Evolutionary conservation across 768 basidiomycete species (phyloP), one percentile per base, ranked within the genome.

Genomic region (Clitopilus hobsonii): DNA sequence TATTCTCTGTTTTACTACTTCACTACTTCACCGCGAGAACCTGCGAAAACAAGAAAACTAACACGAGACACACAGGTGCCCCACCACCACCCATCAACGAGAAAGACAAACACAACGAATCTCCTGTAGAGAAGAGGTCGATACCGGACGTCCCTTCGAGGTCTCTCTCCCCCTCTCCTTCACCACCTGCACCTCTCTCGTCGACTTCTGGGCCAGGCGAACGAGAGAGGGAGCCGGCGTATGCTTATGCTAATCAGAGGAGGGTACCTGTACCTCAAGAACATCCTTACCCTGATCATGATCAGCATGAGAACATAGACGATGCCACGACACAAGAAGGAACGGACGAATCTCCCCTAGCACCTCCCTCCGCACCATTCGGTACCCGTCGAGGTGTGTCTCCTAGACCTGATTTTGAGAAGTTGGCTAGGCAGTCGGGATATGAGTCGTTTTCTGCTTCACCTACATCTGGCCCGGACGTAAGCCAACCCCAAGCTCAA

Each of bases 331-430:
- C n/a, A n/a, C n/a, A n/a, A 32, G 41, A 45, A 16, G 14, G n/a
- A 45, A 20, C 10, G n/a, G 22, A 36, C 32, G 13, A 36, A 11
- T 36, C 32, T 11, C 14, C 11, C 38, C 71, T 61, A 49, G 69
- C 24, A 52, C 77, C 76, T 22, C 76, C 79, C 26, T 64, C 62
- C 30, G 72, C 72, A 22, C 72, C 74, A 0, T 80, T 73, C 58
- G n/a, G n/a, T n/a, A 67, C 72, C n/a, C 64, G 66, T 38, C 72
- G 71, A 16, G 60, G 66, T 1, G 64, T 69, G 2, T 76, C 77
- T 5, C 75, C 77, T 26, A 68, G 69, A 56, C 71, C 74, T 2
- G 71, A 72, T 53, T 63, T 66, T 11, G 70, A 71, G 6, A 51
- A 51, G 10, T 51, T 57, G 23, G 58, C 69, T 7, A 65, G 64